Conservation (phyloP, 495 filamentous ascomycete genomes). For the Lentithecium fluviatile region DNA sequence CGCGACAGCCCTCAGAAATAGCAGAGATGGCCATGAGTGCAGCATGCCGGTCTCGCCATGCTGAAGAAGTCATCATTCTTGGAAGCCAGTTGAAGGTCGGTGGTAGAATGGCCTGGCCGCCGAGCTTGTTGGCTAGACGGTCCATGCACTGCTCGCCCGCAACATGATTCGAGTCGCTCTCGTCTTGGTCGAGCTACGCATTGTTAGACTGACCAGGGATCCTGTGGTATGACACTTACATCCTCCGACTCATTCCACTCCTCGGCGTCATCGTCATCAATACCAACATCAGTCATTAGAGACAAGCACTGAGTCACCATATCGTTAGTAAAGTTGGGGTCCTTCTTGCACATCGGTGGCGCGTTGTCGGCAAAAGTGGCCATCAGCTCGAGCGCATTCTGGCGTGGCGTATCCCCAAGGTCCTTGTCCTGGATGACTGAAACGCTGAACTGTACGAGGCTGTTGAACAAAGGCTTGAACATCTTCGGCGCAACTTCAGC, state of each 20-base stretch:
- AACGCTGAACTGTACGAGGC: slow-evolving; percentile 86
- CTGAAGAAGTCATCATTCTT: slow-evolving; percentile 91
- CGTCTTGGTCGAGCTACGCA: slow-evolving; percentile 78
- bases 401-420: slow-evolving; percentile 79
- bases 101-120: slow-evolving; percentile 77
- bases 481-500: slow-evolving; percentile 90
- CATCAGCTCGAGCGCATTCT: slow-evolving; percentile 96
- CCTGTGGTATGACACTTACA: slow-evolving; percentile 51
- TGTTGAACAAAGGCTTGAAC: slow-evolving; percentile 90
- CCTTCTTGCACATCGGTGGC: slow-evolving; percentile 90
- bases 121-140: slow-evolving; percentile 93
- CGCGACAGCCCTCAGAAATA: slow-evolving; percentile 95
- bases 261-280: slow-evolving; percentile 88
- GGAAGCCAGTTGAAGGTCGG: slow-evolving; percentile 98
- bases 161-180: slow-evolving; percentile 96
- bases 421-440: slow-evolving; percentile 95
- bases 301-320: slow-evolving; percentile 99
- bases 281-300: slow-evolving; percentile 97
- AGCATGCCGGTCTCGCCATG: slow-evolving; percentile 95
- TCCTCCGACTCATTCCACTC: slow-evolving; percentile 96
- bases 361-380: slow-evolving; percentile 96
- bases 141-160: slow-evolving; percentile 99
- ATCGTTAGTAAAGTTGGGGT: slow-evolving; percentile 80
- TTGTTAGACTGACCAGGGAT: slow-evolving; percentile 25
- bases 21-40: slow-evolving; percentile 99